phyloP scores from a whole-genome alignment of 805 yeast genomes.

The Priceomyces melissophilus region DNA sequence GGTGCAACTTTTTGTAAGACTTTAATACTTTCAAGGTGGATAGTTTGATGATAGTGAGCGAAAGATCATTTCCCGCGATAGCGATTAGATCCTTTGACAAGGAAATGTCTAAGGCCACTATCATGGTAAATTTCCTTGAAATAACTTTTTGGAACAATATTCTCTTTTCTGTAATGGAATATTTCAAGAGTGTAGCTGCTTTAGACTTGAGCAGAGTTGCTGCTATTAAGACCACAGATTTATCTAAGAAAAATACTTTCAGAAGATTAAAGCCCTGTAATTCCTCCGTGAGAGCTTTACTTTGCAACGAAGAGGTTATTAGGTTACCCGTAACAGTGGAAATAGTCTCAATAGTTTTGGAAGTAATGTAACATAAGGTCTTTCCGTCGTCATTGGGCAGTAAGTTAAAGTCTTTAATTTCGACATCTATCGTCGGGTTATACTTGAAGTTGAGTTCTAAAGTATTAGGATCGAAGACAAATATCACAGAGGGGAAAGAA shows the following conservation, averaged over 20 bases:
- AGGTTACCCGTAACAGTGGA: slow-evolving; percentile 46
- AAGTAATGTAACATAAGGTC: slow-evolving; percentile 60
- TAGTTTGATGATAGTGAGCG: slow-evolving; percentile 55
- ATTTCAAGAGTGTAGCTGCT: slow-evolving; percentile 42
- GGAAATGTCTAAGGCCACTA: slow-evolving; percentile 50
- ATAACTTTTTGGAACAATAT: slow-evolving; percentile 41
- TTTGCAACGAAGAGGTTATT: slow-evolving; percentile 22
- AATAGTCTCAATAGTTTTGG: slow-evolving; percentile 48
- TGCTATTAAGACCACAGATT: slow-evolving; percentile 28
- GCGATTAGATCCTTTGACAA: slow-evolving; percentile 44
- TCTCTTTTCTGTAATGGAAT: slow-evolving; percentile 39
- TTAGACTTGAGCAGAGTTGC: slow-evolving; percentile 29
- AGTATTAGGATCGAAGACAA: slow-evolving; percentile 54
- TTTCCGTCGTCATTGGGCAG: slow-evolving; percentile 58
- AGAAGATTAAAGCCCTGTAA: slow-evolving; percentile 31
- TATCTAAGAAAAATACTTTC: slow-evolving; percentile 41
- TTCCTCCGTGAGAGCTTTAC: slow-evolving; percentile 15
- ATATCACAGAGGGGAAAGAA: slow-evolving; percentile 58
- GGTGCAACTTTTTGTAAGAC: slow-evolving; percentile 60
- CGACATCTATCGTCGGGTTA: slow-evolving; percentile 50
- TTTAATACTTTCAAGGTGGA: slow-evolving; percentile 50
- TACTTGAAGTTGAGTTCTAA: slow-evolving; percentile 54
- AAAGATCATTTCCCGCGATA: slow-evolving; percentile 62
- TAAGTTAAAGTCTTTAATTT: slow-evolving; percentile 60
- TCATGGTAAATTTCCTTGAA: slow-evolving; percentile 49